Percentiles rank a stretch among this genome's conserved stretches.
Conservation (phyloP, 441 rosid species). For the Pelargonium australe region DNA sequence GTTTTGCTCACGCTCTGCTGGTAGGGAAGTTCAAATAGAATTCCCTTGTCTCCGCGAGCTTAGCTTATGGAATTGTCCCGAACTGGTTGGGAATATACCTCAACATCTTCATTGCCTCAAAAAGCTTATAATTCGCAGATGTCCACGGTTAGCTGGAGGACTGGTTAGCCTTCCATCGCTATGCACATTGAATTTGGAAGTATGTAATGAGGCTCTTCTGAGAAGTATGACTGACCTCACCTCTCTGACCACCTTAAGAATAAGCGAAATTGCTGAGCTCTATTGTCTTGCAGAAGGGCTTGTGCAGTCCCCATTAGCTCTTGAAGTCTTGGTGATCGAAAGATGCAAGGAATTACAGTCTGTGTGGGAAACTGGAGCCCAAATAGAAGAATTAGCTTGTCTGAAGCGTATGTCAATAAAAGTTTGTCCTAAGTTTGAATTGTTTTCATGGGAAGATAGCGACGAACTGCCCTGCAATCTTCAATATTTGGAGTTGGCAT, state of each 20-base stretch:
- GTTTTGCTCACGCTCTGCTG: conserved; percentile 10
- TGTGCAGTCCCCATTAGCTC: background rate
- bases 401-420: conserved; percentile 5
- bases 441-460: conserved; percentile 7
- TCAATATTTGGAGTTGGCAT: conserved; percentile 7
- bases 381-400: conserved; percentile 3
- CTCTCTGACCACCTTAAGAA: conserved; percentile 6
- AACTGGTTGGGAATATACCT: background rate
- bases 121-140: conserved; percentile 13
- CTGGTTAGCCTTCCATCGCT: conserved; percentile 10
- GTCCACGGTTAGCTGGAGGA: conserved; percentile 1
- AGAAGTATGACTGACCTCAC: background rate
- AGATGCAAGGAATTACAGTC: conserved; percentile 5
- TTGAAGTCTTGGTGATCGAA: conserved; percentile 7
- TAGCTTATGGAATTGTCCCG: conserved; percentile 3
- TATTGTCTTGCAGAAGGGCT: background rate
- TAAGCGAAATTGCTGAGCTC: conserved; percentile 2
- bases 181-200: conserved; percentile 3
- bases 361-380: background rate
- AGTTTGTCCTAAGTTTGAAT: conserved; percentile 9
- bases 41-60: conserved; percentile 24
- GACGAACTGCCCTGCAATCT: conserved; percentile 5
- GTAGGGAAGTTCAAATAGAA: conserved; percentile 7
- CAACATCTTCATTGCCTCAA: conserved; percentile 15
- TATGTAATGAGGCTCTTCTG: conserved; percentile 4